Base-by-base conservation (phyloP, 306 rosid genomes). In the Rosa persica region DNA sequence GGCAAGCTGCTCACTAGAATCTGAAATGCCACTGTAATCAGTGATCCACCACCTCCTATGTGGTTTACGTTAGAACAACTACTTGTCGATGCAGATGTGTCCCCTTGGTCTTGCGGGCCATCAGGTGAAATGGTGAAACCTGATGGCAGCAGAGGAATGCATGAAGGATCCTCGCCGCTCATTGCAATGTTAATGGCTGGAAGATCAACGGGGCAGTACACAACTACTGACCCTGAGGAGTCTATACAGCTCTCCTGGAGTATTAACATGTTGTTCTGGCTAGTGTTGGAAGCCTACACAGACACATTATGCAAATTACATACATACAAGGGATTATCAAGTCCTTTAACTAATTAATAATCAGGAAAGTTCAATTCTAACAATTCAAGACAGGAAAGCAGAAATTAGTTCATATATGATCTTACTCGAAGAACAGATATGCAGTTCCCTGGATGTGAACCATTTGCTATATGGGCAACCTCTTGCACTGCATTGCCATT, bases 221-320 rank as follows among this genome's bases (percentile, higher is more conserved):
- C 98, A 22, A 95, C 95, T 0, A 95, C 49, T n/a, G 98, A 91
- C 1, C 98, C 98, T 0, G 98, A 88, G 0, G 96, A 72, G 83
- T 95, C 98, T 71, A 89, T 84, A 89, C 98, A 92, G 60, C 97
- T 92, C 88, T 95, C 98, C 78, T 95, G 98, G n/a, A 95, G 98
- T 38, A 95, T 91, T 77, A 95, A 60, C 93, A 87, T 92, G 89
- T 91, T 95, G 92, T 89, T 95, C 79, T 95, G 98, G 76, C 92
- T 88, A 0, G 93, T 86, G 86, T 92, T 92, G 84, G 85, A 85
- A 0, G 93, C 98, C 98, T 93, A 8, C 65, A 39, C 25, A 61
- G 27, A 54, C 69, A 39, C 25, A 61, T 27, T 19, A 46, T 30
- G 10, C 36, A 3, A 39, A 42, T 38, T 42, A 39, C 0, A 34